Conservation (phyloP, 75 land plant species). For the Pseudotsuga menziesii region DNA sequence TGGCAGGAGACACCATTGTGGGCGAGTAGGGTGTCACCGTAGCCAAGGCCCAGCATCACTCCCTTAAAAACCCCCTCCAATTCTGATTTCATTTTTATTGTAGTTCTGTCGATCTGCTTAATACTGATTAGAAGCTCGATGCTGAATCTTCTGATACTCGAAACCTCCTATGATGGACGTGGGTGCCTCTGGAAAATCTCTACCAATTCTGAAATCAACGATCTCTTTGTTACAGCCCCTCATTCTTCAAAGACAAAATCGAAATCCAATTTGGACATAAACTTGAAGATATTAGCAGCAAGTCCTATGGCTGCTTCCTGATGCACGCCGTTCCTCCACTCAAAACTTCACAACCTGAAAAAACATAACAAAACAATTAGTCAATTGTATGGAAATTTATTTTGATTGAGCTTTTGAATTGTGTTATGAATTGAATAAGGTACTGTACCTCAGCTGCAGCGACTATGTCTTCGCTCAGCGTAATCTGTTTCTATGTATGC, state of each 20-base stretch:
- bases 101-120: background rate
- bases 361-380: background rate
- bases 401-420: no score
- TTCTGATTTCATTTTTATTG: no score
- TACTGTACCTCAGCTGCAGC: background rate
- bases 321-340: background rate
- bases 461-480: constrained; percentile 17
- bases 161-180: background rate
- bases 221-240: constrained; percentile 7
- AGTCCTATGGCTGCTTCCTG: constrained; percentile 21
- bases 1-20: no score
- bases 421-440: no score
- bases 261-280: constrained; percentile 13
- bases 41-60: no score
- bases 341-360: background rate
- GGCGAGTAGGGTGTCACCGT: no score
- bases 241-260: constrained; percentile 18
- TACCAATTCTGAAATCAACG: constrained; percentile 13
- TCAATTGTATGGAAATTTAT: no score
- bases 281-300: constrained; percentile 10
- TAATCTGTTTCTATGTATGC: constrained; percentile 30
- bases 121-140: background rate
- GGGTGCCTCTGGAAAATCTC: background rate
- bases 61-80: background rate
- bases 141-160: background rate